phyloP scores from a whole-genome alignment of 2,329 filamentous ascomycete genomes.

The Cytospora schulzeri region DNA sequence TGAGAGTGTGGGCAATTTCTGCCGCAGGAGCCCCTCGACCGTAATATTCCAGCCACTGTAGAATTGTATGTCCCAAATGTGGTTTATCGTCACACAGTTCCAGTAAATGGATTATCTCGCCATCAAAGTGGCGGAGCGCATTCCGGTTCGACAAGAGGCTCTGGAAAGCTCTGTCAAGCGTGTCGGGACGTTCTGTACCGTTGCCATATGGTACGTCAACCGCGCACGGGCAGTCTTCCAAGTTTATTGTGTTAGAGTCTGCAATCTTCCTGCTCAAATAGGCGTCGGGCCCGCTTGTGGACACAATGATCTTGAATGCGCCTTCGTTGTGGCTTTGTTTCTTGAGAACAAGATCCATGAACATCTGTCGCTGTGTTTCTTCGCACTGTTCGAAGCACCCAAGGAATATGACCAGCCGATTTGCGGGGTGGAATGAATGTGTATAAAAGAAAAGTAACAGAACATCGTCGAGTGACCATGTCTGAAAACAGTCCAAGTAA shows the following conservation, averaged over 20 bases:
- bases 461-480: not conserved
- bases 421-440: fast-evolving
- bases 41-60: not conserved
- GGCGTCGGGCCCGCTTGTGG: not conserved
- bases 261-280: not conserved
- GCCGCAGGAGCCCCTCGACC: not conserved
- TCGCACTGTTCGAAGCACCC: not conserved
- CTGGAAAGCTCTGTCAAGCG: not conserved
- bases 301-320: not conserved
- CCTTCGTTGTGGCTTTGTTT: not conserved
- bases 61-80: not conserved
- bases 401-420: not conserved
- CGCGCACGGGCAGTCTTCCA: not conserved
- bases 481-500: not conserved
- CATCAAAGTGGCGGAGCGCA: fast-evolving
- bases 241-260: not conserved
- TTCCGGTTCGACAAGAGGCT: not conserved
- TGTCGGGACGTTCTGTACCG: too few relatives aligned
- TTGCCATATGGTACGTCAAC: not conserved
- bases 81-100: not conserved
- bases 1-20: not conserved
- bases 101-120: not conserved
- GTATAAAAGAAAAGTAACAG: not conserved
- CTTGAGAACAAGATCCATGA: not conserved
- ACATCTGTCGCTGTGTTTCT: not conserved